These are phyloP conservation scores for Ogataea corticis DNA, from an alignment of 805 yeast species.

Conservation along the genomic window DNA sequence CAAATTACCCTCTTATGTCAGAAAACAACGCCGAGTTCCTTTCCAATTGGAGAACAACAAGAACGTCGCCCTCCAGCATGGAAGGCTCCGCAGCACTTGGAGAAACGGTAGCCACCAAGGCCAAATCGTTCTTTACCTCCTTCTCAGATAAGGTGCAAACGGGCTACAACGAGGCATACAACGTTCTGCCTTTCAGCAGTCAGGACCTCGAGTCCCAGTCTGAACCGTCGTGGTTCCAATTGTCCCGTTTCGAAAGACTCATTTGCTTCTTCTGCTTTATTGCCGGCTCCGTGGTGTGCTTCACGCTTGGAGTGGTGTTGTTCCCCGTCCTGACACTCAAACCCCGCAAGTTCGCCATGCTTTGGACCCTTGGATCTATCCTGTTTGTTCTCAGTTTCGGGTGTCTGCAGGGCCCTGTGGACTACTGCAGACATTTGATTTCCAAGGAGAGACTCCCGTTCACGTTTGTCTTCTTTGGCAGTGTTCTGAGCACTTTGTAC, in stretches of 20 bases:
- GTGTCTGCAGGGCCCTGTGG: constrained; percentile 87
- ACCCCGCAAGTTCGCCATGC: constrained; percentile 86
- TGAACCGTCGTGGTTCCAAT: constrained; percentile 77
- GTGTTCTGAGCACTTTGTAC: constrained; percentile 76
- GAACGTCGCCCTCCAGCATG: constrained; percentile 13
- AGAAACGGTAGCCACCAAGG: constrained; percentile 20
- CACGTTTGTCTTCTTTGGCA: constrained; percentile 75
- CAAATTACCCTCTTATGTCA: constrained; percentile 15
- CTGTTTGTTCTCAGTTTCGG: constrained; percentile 89
- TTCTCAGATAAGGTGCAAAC: constrained; percentile 26
- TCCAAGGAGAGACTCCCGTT: constrained; percentile 79
- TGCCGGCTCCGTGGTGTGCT: constrained; percentile 76
- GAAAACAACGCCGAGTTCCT: constrained; percentile 27
- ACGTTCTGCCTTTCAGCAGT: constrained; percentile 63
- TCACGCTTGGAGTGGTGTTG: constrained; percentile 74
- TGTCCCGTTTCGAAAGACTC: constrained; percentile 78
- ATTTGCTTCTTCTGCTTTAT: constrained; percentile 77
- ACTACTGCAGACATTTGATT: constrained; percentile 70
- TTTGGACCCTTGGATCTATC: constrained; percentile 91
- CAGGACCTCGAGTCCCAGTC: constrained; percentile 46
- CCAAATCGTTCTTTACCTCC: constrained; percentile 21
- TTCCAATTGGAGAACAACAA: constrained; percentile 31
- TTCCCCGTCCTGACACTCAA: constrained; percentile 87
- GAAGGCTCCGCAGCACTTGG: constrained; percentile 12
- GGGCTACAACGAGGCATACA: constrained; percentile 55